Conservation (phyloP, 495 filamentous ascomycete species). For the Neurospora discreta region DNA sequence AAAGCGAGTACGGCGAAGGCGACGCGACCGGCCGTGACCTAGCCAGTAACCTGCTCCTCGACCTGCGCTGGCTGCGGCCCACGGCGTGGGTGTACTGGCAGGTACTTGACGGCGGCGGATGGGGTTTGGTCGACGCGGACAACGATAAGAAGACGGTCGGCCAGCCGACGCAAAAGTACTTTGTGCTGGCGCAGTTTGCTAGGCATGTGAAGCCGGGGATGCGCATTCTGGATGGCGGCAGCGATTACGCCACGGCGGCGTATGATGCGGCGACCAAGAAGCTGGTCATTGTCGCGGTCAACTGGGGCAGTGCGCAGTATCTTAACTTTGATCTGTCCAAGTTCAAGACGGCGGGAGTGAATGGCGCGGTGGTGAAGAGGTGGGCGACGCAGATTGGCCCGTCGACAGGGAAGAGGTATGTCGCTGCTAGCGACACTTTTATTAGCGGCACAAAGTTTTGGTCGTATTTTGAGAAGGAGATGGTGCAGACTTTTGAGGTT, state of each 20-base stretch:
- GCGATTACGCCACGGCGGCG: conserved; percentile 23
- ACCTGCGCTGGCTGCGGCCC: conserved; percentile 26
- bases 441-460: conserved; percentile 20
- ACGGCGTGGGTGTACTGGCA: conserved; percentile 35
- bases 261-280: conserved; percentile 21
- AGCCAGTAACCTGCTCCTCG: conserved; percentile 24
- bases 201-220: conserved; percentile 26
- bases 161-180: conserved; percentile 24
- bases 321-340: conserved; percentile 25
- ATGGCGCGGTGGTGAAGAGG: conserved; percentile 20
- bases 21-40: conserved; percentile 22
- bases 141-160: conserved; percentile 17
- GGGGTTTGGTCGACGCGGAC: conserved; percentile 25
- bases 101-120: conserved; percentile 23
- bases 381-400: conserved; percentile 24
- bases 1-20: conserved; percentile 30
- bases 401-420: conserved; percentile 21
- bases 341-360: conserved; percentile 14
- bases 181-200: conserved; percentile 25
- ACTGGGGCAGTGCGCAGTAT: conserved; percentile 25
- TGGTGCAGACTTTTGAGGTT: conserved; percentile 23
- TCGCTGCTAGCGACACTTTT: conserved; percentile 14
- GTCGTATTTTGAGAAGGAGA: conserved; percentile 16
- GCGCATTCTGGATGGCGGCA: conserved; percentile 23
- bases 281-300: conserved; percentile 27